Evolutionary conservation across 192 early-diverging fungal genomes (phyloP), one percentile per base, ranked within the genome.

Genomic region (Coemansia sp.): DNA sequence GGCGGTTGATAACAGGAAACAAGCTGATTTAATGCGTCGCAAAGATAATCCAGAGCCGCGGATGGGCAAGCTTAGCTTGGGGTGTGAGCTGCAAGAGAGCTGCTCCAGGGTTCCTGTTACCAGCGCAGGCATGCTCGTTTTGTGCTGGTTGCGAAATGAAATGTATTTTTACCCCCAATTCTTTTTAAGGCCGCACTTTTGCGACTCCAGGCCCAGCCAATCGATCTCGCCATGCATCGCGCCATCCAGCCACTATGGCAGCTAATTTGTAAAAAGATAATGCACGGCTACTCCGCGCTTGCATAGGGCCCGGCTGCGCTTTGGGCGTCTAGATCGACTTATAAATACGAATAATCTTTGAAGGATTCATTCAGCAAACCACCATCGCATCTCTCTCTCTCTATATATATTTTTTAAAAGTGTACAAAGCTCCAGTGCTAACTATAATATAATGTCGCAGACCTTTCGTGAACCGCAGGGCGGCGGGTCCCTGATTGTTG

Each of bases 401-500:
- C 27, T n/a, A 11, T 44, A 27, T 25, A 28, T 24, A 27, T 25
- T 16, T 24, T 24, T 14, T 29, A 18, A 50, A 50, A 50, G 24
- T 29, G 28, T 50, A 18, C 25, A 50, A 50, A 18, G 42, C 42
- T 44, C n/a, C n/a, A 44, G 42, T 19, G n/a, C 10, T 40, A 44
- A 8, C n/a, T 50, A 28, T 11, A 14, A 19, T 44, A 58, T 21
- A 14, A 78, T 78, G 75, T 19, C 75, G 44, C 69, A 78, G n/a
- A 64, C 69, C 31, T 71, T 78, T 63, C 72, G 68, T 30, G 68
- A 75, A 48, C 78, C 78, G 4, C 72, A 68, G 38, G 77, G 82
- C 42, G 89, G 89, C 1, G 92, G 87, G 1, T 95, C 92, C 2
- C 81, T 97, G 19, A 76, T 97, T 23, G 82, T 95, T 0, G 93